phyloP scores from a whole-genome alignment of 2,329 filamentous ascomycete species.

The Sodiomyces alkalinus region DNA sequence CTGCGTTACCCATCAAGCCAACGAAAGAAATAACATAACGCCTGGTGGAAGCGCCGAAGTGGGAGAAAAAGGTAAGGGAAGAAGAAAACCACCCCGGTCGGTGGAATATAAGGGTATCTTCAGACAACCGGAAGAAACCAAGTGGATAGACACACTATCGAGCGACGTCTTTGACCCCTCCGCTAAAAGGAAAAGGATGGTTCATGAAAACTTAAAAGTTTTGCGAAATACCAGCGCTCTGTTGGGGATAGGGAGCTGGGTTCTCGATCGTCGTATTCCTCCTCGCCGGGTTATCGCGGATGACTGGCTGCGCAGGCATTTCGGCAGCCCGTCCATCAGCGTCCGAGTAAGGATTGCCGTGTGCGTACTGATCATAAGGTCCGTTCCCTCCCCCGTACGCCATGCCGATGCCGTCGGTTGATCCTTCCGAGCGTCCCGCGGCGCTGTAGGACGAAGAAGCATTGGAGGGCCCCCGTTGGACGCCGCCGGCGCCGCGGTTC shows the following conservation, averaged over 20 bases:
- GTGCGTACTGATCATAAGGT: constrained; percentile 45
- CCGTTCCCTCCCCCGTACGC: constrained; percentile 29
- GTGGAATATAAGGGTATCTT: constrained; percentile 1
- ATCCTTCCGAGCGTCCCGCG: constrained; percentile 57
- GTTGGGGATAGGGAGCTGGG: constrained; percentile 74
- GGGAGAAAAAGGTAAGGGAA: no score
- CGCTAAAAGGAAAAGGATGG: background rate
- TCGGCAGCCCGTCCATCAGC: constrained; percentile 24
- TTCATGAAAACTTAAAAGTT: no score
- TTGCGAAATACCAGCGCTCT: constrained; percentile 89
- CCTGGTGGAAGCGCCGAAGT: no score
- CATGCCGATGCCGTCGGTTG: constrained; percentile 28
- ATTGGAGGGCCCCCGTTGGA: constrained; percentile 83
- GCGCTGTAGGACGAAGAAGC: constrained; percentile 92
- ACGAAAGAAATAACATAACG: no score
- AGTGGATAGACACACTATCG: background rate
- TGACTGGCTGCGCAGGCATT: constrained; percentile 54
- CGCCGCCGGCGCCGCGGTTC: constrained; percentile 47
- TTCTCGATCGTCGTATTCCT: constrained; percentile 93
- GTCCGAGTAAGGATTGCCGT: constrained; percentile 36
- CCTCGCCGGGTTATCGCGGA: constrained; percentile 81
- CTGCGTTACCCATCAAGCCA: no score
- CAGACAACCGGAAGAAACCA: constrained; percentile 1
- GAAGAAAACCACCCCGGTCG: no score
- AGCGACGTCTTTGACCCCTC: background rate